Evolutionary conservation across 805 yeast genomes (phyloP).

Genomic region (Saccharomyces eubayanus): DNA sequence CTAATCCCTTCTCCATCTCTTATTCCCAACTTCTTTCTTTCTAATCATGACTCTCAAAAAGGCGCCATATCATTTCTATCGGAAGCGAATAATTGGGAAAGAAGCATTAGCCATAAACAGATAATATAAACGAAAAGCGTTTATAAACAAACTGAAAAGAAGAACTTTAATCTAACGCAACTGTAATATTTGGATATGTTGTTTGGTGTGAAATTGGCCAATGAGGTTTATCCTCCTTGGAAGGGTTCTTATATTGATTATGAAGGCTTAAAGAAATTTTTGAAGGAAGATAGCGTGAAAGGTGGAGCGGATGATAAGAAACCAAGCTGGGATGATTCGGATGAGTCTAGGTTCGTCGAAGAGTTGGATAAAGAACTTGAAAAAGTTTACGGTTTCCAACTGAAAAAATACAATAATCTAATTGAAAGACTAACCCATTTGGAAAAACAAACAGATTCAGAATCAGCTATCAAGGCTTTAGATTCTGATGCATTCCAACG

Average conservation of each 20-base stretch:
- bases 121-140: not conserved
- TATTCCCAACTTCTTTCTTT: not conserved
- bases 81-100: not conserved
- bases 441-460: conserved; percentile 49
- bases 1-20: not conserved
- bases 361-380: conserved; percentile 63
- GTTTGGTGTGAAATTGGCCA: conserved; percentile 74
- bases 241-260: conserved; percentile 61
- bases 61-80: not conserved
- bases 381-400: conserved; percentile 68
- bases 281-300: conserved; percentile 56
- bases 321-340: conserved; percentile 56
- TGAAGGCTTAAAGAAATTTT: conserved; percentile 52
- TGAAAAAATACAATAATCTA: conserved; percentile 57
- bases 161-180: not conserved
- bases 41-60: not conserved
- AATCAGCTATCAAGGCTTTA: conserved; percentile 32
- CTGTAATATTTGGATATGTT: conserved; percentile 44
- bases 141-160: not conserved
- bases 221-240: conserved; percentile 87
- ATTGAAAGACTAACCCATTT: conserved; percentile 54
- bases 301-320: conserved; percentile 14
- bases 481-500: conserved; percentile 56
- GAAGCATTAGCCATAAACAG: not conserved
- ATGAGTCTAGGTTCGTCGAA: conserved; percentile 61